Evolutionary conservation across 305 asterid genomes (phyloP).

Genomic region (Stenogyne calaminthoides): DNA sequence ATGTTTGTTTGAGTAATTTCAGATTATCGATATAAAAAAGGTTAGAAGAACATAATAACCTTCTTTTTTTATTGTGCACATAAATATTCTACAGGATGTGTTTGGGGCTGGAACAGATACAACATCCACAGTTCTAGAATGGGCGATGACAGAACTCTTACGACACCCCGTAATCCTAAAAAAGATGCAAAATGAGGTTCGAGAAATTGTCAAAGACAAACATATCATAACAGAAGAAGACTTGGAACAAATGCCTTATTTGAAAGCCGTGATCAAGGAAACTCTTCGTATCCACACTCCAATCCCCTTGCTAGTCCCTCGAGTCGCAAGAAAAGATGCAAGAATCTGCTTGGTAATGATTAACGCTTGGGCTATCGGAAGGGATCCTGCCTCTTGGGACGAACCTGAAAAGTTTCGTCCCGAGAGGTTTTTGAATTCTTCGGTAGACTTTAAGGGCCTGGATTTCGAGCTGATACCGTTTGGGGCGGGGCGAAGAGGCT

Average conservation of each 20-base stretch:
- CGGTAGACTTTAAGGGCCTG: constrained; percentile 37
- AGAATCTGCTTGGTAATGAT: constrained; percentile 30
- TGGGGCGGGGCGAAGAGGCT: constrained; percentile 50
- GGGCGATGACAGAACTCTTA: constrained; percentile 50
- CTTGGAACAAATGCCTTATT: constrained; percentile 40
- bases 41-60: neutral
- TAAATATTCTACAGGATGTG: constrained; percentile 36
- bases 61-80: neutral
- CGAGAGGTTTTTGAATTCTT: constrained; percentile 40
- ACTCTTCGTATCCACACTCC: constrained; percentile 45
- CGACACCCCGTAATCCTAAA: constrained; percentile 37
- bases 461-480: constrained; percentile 47
- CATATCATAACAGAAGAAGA: constrained; percentile 27
- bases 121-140: constrained; percentile 35
- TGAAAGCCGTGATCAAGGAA: constrained; percentile 48
- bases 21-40: no score
- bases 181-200: constrained; percentile 38
- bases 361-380: constrained; percentile 41
- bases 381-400: constrained; percentile 39
- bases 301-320: constrained; percentile 29
- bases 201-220: constrained; percentile 29
- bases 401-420: constrained; percentile 45
- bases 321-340: constrained; percentile 37
- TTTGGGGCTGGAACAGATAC: constrained; percentile 50
- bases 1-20: no score